phyloP scores from a whole-genome alignment of 108 stramenopile genomes.

The Pseudonitzschia pungens region DNA sequence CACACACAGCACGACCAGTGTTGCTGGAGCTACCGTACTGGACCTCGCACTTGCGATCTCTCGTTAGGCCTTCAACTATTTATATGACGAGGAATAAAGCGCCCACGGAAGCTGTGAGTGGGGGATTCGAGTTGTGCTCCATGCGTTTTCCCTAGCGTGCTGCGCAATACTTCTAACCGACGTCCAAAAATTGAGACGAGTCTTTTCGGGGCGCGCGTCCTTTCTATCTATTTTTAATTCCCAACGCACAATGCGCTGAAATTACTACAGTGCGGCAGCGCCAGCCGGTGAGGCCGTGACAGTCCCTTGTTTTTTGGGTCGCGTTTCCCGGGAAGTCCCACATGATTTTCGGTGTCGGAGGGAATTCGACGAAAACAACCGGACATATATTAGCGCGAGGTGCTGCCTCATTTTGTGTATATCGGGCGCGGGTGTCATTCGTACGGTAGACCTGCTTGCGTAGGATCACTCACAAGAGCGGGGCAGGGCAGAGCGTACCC shows the following conservation, averaged over 20 bases:
- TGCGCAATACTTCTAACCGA: not conserved
- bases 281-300: not conserved
- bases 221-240: constrained; percentile 5
- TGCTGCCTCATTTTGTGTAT: no score
- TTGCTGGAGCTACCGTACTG: no score
- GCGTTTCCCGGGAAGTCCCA: not conserved
- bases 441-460: no score
- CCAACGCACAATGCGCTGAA: constrained; percentile 3
- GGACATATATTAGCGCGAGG: not conserved
- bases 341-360: not conserved
- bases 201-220: not conserved
- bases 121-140: not conserved
- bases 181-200: not conserved
- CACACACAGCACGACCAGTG: no score
- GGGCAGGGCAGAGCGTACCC: no score
- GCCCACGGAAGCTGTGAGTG: not conserved
- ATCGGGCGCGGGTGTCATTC: no score
- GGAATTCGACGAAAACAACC: not conserved
- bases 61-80: no score
- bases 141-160: not conserved
- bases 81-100: not conserved
- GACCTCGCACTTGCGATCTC: no score
- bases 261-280: not conserved
- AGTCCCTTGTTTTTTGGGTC: not conserved
- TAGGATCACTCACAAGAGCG: no score